These are phyloP conservation scores for Lachnellula cervina DNA, from an alignment of 2,329 filamentous ascomycete genomes.

Conservation along the genomic window DNA sequence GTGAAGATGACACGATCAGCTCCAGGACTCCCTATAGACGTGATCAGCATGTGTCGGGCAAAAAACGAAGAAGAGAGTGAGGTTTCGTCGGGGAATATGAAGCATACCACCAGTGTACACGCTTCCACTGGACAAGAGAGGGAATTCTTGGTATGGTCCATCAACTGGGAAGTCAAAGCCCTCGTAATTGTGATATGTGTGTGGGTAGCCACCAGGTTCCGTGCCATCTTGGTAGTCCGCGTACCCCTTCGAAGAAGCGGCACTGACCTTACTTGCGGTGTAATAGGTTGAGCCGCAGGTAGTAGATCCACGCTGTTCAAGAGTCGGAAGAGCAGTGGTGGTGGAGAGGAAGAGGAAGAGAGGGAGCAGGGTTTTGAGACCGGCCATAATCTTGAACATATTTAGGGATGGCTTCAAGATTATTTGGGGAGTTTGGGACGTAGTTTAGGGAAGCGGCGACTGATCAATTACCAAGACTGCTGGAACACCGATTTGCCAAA, in stretches of 20 bases:
- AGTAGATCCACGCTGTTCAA: slow-evolving; percentile 41
- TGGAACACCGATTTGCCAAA: no score
- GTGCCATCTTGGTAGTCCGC: slow-evolving; percentile 40
- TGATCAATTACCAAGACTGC: not conserved
- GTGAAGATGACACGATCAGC: slow-evolving; percentile 65
- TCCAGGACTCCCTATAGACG: slow-evolving; percentile 51
- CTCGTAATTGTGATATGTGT: slow-evolving; percentile 58
- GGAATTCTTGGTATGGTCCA: slow-evolving; percentile 61
- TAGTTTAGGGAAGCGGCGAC: not conserved
- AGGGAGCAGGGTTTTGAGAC: slow-evolving; percentile 2
- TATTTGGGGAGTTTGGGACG: not conserved
- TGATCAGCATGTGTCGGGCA: not conserved
- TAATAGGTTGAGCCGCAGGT: slow-evolving; percentile 53
- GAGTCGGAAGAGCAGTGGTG: slow-evolving; percentile 14
- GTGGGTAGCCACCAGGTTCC: slow-evolving; percentile 44
- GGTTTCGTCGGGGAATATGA: no score
- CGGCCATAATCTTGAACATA: slow-evolving; percentile 3
- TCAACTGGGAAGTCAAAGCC: slow-evolving; percentile 54
- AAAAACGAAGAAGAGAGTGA: slow-evolving; percentile 1
- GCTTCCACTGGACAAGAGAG: slow-evolving; percentile 44
- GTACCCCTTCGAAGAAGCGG: slow-evolving; percentile 49
- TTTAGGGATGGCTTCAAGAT: not conserved
- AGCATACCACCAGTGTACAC: slow-evolving; percentile 50
- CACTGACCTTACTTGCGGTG: slow-evolving; percentile 42
- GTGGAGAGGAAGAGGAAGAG: slow-evolving; percentile 3